phyloP scores from a whole-genome alignment of 75 land plant genomes.

The Chamaecyparis obtusa region DNA sequence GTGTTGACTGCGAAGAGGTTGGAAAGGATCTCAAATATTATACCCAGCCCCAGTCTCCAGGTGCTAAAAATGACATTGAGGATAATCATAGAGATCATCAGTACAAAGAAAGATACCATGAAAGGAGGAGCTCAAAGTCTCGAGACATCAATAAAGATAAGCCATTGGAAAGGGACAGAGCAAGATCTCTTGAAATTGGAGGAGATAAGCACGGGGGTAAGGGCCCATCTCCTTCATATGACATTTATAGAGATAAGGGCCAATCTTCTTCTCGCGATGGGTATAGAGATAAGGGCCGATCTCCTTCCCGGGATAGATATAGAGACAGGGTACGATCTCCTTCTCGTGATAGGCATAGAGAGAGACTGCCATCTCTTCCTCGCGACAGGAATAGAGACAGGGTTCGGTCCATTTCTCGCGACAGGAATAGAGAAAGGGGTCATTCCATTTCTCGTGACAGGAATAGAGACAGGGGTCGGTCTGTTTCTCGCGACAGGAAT shows the following conservation, averaged over 20 bases:
- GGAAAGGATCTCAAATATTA: neutral
- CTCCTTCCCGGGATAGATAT: slow-evolving; percentile 10
- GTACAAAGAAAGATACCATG: slow-evolving; percentile 11
- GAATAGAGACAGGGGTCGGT: slow-evolving; percentile 16
- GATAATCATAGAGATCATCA: neutral
- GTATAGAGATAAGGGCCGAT: slow-evolving; percentile 5
- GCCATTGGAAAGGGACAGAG: slow-evolving; percentile 11
- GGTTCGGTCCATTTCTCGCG: slow-evolving; percentile 12
- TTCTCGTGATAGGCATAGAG: slow-evolving; percentile 10
- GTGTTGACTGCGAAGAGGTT: neutral
- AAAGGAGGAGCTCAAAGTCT: neutral
- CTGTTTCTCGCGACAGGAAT: slow-evolving; percentile 15
- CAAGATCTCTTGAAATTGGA: slow-evolving; percentile 4
- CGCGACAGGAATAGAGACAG: slow-evolving; percentile 20
- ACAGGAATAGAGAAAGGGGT: slow-evolving; percentile 16
- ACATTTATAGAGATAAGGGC: neutral
- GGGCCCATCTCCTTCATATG: slow-evolving; percentile 5
- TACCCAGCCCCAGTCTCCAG: neutral
- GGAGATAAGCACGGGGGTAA: slow-evolving; percentile 1
- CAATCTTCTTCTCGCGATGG: slow-evolving; percentile 3
- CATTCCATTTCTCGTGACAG: slow-evolving; percentile 1
- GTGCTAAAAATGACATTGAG: neutral
- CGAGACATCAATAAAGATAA: slow-evolving; percentile 7
- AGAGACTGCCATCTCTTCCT: neutral
- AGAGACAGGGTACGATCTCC: slow-evolving; percentile 11